A percentile compares a stretch with the other conserved stretches of the same genome.
Conservation (phyloP, 768 basidiomycete genomes). For the Leccinum uliginosum region DNA sequence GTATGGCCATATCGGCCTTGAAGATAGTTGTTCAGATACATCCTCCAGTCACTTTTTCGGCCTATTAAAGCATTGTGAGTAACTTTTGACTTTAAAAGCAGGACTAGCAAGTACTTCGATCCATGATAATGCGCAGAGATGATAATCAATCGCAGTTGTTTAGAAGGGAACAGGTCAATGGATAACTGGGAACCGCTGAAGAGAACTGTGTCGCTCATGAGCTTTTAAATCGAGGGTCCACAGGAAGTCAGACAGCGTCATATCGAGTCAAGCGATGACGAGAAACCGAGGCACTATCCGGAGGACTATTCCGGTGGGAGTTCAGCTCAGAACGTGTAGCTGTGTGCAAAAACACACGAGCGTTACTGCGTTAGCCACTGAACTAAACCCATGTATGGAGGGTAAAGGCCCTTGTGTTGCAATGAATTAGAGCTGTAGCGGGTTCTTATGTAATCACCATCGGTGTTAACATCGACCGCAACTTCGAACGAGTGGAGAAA, state of each 20-base stretch:
- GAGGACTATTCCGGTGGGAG: constrained; percentile 5
- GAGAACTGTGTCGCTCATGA: not conserved
- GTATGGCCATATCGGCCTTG: constrained; percentile 31
- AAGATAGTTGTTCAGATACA: constrained; percentile 30
- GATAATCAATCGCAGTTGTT: not conserved
- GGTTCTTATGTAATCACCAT: constrained; percentile 14
- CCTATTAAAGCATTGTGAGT: constrained; percentile 11
- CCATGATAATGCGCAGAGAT: constrained; percentile 10
- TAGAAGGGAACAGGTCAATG: not conserved
- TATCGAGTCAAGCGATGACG: constrained; percentile 24
- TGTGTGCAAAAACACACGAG: constrained; percentile 9
- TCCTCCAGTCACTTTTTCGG: constrained; percentile 23
- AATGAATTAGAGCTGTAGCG: constrained; percentile 15
- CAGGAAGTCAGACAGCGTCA: constrained; percentile 24
- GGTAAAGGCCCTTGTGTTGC: constrained; percentile 2
- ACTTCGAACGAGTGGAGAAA: constrained; percentile 15
- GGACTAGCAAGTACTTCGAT: constrained; percentile 6
- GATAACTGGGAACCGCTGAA: constrained; percentile 8
- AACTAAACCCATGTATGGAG: constrained; percentile 19
- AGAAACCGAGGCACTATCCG: constrained; percentile 6
- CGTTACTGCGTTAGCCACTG: constrained; percentile 2
- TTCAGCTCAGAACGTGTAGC: constrained; percentile 16
- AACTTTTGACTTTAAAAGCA: not conserved
- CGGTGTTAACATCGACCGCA: constrained; percentile 18
- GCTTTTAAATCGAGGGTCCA: constrained; percentile 23